Base-by-base conservation (phyloP, 2,329 filamentous ascomycete species). In the Aspergillus arachidicola region DNA sequence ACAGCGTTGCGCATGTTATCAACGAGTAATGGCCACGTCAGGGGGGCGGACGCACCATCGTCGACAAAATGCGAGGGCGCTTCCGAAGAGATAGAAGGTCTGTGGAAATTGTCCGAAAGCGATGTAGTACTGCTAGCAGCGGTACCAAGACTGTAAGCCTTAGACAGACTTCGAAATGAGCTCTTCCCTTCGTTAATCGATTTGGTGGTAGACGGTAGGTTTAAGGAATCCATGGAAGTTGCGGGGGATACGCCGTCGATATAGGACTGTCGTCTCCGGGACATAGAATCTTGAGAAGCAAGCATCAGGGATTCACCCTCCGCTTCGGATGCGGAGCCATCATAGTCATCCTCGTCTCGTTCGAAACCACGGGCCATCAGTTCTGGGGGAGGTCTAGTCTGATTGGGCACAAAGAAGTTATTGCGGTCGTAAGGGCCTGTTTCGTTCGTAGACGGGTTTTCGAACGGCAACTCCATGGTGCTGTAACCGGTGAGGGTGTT, bases 401-500 rank as follows among this genome's bases (percentile, higher is more conserved):
- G 92, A 63, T 97, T 93, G 23, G 94, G 94, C 60, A 97, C 89
- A 73, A 87, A 90, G 65, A 96, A 89, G 75, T 96, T 94, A 80
- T 91, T 94, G 64, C 93, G 89, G 78, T 98, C 93, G 69, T 91
- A 87, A 2, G 95, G 95, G 1, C 94, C 94, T 60, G 86, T 91
- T 79, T 99, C 95, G 67, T 88, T 90, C 21, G 87, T 79, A 7
- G 91, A 92, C 1, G 95, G 94, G 19, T 94, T 94, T 76, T 99
- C 95, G 30, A 99, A 84, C 1, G 95, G 95, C 64, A 99, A 82
- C 76, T 99, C 95, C 87, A 94, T 95, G 66, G 92, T 96, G 74
- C 92, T 96, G 73, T 96, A 93, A 60, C 94, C 94, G 0, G 95
- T 99, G 81, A 97, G 89, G 66, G 94, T 98, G 78, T 99, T 99